Conservation (phyloP, 257 asterid genomes). For the Solanum chmielewskii region DNA sequence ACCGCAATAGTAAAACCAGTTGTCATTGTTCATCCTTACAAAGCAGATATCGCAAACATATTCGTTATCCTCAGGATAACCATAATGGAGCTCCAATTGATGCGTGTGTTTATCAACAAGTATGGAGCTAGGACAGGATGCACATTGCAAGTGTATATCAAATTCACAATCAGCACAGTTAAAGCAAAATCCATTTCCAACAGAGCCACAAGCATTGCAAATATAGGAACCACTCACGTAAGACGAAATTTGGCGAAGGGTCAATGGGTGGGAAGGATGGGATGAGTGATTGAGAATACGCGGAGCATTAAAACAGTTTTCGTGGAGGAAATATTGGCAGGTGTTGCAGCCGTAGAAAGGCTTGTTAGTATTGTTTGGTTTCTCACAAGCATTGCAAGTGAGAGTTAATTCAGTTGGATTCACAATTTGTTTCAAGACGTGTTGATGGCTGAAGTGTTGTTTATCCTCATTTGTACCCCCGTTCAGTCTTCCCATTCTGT, state of each 20-base stretch:
- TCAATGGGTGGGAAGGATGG: slow-evolving; percentile 16
- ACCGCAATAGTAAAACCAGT: slow-evolving; percentile 15
- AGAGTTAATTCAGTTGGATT: background rate
- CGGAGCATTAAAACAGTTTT: slow-evolving; percentile 12
- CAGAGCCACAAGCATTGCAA: slow-evolving; percentile 14
- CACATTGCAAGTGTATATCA: slow-evolving; percentile 20
- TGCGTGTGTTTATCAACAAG: slow-evolving; percentile 5
- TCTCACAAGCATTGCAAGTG: slow-evolving; percentile 13
- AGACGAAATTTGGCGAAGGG: slow-evolving; percentile 16
- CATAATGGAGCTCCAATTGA: slow-evolving; percentile 4
- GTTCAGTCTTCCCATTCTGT: background rate
- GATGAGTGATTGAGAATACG: slow-evolving; percentile 16
- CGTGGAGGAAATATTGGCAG: slow-evolving; percentile 20
- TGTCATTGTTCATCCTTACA: background rate
- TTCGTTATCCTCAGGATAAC: background rate
- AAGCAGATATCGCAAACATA: slow-evolving; percentile 5
- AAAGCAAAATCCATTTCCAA: slow-evolving; percentile 6
- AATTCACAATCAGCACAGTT: slow-evolving; percentile 16
- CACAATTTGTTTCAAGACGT: background rate
- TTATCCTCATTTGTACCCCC: background rate
- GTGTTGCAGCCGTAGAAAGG: slow-evolving; percentile 15
- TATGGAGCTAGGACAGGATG: background rate
- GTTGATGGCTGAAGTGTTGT: slow-evolving; percentile 30
- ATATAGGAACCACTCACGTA: background rate
- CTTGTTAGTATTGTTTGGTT: background rate